phyloP scores from a whole-genome alignment of 805 yeast species.

The Nakazawaea sp. region DNA sequence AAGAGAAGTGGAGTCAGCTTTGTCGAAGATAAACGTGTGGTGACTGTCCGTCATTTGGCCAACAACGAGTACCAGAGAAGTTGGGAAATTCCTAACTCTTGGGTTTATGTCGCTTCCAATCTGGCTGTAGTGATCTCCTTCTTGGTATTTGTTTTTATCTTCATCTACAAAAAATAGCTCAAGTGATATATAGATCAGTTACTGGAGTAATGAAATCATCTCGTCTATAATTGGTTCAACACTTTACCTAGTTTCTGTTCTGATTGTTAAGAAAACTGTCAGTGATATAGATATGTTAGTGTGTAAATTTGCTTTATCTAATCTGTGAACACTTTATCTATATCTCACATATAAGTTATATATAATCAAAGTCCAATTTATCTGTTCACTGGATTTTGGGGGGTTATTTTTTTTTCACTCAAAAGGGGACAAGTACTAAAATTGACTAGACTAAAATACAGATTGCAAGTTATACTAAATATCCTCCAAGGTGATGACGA shows the following conservation, averaged over 20 bases:
- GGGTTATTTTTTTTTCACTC: too few relatives aligned
- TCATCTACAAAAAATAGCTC: conserved; percentile 27
- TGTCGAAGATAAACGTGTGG: conserved; percentile 57
- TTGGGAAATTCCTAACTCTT: conserved; percentile 88
- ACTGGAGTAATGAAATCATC: neutral
- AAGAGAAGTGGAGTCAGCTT: conserved; percentile 70
- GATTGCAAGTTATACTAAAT: neutral
- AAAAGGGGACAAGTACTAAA: conserved; percentile 31
- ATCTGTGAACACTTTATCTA: neutral
- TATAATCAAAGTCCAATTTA: too few relatives aligned
- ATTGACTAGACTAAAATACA: neutral
- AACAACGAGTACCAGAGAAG: conserved; percentile 92
- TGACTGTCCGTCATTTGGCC: conserved; percentile 88
- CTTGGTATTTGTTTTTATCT: conserved; percentile 68
- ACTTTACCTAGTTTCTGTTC: too few relatives aligned
- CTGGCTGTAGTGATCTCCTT: conserved; percentile 66
- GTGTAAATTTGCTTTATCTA: neutral
- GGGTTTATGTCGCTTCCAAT: conserved; percentile 81
- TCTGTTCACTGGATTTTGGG: too few relatives aligned
- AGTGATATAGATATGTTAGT: too few relatives aligned
- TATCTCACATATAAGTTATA: too few relatives aligned
- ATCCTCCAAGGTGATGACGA: conserved; percentile 1
- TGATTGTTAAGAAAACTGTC: too few relatives aligned
- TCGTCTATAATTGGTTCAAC: too few relatives aligned
- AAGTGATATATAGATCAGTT: too few relatives aligned